A percentile compares a stretch with the other conserved stretches of the same genome.
Evolutionary conservation across 345 rosid species (phyloP).

Genomic region (Geranium brycei): DNA sequence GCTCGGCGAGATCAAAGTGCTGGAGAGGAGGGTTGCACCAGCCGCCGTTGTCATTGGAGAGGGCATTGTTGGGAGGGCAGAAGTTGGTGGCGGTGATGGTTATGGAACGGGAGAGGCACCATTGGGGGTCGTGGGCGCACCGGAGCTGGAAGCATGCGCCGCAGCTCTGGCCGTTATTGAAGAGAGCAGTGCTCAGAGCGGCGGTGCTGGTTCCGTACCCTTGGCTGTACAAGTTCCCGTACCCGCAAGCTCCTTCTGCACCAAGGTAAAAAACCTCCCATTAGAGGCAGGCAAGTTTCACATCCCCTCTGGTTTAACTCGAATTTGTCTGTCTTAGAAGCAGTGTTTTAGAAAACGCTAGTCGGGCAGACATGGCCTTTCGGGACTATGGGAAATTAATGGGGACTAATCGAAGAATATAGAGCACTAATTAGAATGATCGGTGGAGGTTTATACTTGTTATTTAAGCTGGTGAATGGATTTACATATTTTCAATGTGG

Average conservation of each 20-base stretch:
- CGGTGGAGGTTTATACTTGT: too few species aligned
- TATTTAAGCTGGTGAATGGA: too few species aligned
- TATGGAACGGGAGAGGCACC: slow-evolving; percentile 67
- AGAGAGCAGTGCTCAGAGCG: slow-evolving; percentile 65
- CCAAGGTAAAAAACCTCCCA: not conserved
- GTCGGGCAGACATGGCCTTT: too few species aligned
- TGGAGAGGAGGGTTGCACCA: slow-evolving; percentile 84
- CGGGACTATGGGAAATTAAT: too few species aligned
- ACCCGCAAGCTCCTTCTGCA: slow-evolving; percentile 76
- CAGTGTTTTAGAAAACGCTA: too few species aligned
- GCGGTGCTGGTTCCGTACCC: slow-evolving; percentile 77
- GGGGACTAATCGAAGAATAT: too few species aligned
- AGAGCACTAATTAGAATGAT: too few species aligned
- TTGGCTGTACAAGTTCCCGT: slow-evolving; percentile 68
- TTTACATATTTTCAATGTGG: too few species aligned
- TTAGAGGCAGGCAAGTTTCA: not conserved
- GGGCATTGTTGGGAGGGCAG: slow-evolving; percentile 71
- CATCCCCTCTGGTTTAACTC: not conserved
- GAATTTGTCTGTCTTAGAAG: too few species aligned
- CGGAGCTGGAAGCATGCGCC: slow-evolving; percentile 65
- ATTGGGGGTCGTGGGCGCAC: slow-evolving; percentile 41
- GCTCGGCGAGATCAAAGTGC: slow-evolving; percentile 72
- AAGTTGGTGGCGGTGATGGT: slow-evolving; percentile 67
- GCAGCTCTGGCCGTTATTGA: slow-evolving; percentile 60
- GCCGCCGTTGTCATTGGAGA: slow-evolving; percentile 63